A percentile compares a stretch with the other conserved stretches of the same genome.
phyloP scores from a whole-genome alignment of 1,284 basidiomycete species.

The Gastroboletus turbinatus region DNA sequence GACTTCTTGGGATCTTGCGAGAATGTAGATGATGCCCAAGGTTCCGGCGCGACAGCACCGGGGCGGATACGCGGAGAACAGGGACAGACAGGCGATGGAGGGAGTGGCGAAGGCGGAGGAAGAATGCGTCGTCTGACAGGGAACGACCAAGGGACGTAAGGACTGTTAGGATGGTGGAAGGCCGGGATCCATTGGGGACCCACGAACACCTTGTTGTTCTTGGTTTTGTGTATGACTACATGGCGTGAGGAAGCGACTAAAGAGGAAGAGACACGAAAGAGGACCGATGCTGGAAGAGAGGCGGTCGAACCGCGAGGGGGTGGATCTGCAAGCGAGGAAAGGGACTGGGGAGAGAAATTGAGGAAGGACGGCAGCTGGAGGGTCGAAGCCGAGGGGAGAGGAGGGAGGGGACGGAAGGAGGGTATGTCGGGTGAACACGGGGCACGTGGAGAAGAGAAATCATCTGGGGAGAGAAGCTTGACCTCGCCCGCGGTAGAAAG shows the following conservation, averaged over 20 bases:
- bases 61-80: constrained; percentile 36
- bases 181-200: constrained; percentile 38
- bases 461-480: constrained; percentile 1
- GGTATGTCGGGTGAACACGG: constrained; percentile 16
- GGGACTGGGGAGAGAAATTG: constrained; percentile 28
- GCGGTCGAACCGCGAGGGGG: constrained; percentile 3
- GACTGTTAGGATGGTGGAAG: constrained; percentile 47
- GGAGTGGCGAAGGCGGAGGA: constrained; percentile 29
- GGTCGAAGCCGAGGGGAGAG: constrained; percentile 37
- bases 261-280: constrained; percentile 17
- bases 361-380: constrained; percentile 41
- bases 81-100: constrained; percentile 26
- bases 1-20: constrained; percentile 21
- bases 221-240: constrained; percentile 15
- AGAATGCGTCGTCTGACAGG: constrained; percentile 40
- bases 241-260: constrained; percentile 17
- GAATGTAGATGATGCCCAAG: constrained; percentile 29
- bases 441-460: constrained; percentile 4
- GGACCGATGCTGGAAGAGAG: constrained; percentile 15
- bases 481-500: constrained; percentile 20
- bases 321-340: constrained; percentile 10
- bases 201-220: constrained; percentile 23
- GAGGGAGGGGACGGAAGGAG: constrained; percentile 33
- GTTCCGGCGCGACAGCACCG: constrained; percentile 42
- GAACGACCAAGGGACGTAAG: constrained; percentile 47